Percentiles rank a stretch among this genome's conserved stretches.
These are phyloP conservation scores for Beauveria sp. DNA, from an alignment of 2,329 filamentous ascomycete genomes.

Conservation along the genomic window DNA sequence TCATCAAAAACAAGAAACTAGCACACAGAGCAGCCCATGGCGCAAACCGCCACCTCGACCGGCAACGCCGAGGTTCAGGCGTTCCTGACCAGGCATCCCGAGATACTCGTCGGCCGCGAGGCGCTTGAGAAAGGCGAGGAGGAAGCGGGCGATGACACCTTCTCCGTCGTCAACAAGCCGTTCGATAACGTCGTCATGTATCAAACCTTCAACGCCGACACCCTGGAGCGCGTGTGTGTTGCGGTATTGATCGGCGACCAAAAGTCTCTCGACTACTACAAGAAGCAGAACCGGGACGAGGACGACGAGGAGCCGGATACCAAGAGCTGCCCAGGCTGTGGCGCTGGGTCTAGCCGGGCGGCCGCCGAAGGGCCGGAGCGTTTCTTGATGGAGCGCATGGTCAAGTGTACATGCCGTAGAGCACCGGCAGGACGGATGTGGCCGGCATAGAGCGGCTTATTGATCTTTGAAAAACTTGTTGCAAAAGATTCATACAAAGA, in stretches of 20 bases:
- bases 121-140: slow-evolving; percentile 11
- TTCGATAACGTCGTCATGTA: slow-evolving; percentile 12
- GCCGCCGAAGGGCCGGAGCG: background rate
- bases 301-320: background rate
- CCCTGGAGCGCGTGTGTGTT: slow-evolving; percentile 13
- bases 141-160: slow-evolving; percentile 12
- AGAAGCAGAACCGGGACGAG: slow-evolving; percentile 8
- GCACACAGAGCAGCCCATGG: background rate
- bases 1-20: background rate
- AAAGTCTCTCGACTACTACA: slow-evolving; percentile 10
- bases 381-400: background rate
- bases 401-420: background rate
- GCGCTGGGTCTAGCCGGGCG: background rate
- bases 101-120: slow-evolving; percentile 13
- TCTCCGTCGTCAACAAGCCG: slow-evolving; percentile 15
- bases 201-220: slow-evolving; percentile 14
- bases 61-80: background rate
- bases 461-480: background rate
- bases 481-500: background rate
- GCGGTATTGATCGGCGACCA: slow-evolving; percentile 12
- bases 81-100: slow-evolving; percentile 13
- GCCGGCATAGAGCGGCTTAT: background rate
- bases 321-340: background rate
- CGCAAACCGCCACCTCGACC: background rate
- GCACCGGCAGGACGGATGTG: background rate